These are phyloP conservation scores for Coemansia interrupta DNA, from an alignment of 192 early-diverging fungal species.

Conservation along the genomic window DNA sequence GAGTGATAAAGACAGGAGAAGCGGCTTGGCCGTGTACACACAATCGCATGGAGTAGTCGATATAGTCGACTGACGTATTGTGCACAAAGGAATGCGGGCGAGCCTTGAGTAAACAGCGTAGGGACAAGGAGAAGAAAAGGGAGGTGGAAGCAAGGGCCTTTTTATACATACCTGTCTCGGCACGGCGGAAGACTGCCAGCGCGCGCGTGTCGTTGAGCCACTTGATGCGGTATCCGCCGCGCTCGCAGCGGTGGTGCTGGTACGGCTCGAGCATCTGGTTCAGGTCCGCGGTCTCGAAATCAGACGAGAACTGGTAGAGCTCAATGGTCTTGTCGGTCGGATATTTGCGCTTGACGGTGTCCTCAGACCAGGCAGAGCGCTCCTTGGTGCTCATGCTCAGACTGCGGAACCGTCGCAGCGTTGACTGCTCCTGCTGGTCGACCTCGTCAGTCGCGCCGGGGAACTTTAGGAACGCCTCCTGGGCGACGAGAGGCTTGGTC, in stretches of 20 bases:
- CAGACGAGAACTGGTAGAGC: constrained; percentile 50
- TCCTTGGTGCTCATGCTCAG: constrained; percentile 53
- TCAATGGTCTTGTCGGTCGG: constrained; percentile 52
- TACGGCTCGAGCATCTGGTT: constrained; percentile 57
- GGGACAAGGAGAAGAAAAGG: background rate
- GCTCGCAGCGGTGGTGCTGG: constrained; percentile 52
- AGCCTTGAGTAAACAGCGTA: constrained; percentile 1
- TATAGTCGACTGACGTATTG: too few relatives aligned
- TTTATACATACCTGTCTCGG: constrained; percentile 45
- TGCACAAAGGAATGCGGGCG: background rate
- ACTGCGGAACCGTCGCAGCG: constrained; percentile 45
- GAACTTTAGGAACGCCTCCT: constrained; percentile 38
- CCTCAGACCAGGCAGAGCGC: constrained; percentile 46
- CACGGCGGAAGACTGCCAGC: constrained; percentile 51
- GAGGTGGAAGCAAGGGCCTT: background rate
- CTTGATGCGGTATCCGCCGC: constrained; percentile 55
- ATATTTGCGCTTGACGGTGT: constrained; percentile 53
- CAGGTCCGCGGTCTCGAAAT: constrained; percentile 53
- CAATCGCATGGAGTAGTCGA: too few relatives aligned
- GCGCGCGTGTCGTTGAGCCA: constrained; percentile 54
- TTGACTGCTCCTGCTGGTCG: constrained; percentile 29
- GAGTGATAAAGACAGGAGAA: background rate
- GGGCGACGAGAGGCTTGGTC: constrained; percentile 42
- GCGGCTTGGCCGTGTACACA: too few relatives aligned
- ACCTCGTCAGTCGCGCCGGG: constrained; percentile 33